Evolutionary conservation across 805 yeast species (phyloP), one percentile per base, ranked within the genome.

Genomic region (Scheffersomyces ergatensis): DNA sequence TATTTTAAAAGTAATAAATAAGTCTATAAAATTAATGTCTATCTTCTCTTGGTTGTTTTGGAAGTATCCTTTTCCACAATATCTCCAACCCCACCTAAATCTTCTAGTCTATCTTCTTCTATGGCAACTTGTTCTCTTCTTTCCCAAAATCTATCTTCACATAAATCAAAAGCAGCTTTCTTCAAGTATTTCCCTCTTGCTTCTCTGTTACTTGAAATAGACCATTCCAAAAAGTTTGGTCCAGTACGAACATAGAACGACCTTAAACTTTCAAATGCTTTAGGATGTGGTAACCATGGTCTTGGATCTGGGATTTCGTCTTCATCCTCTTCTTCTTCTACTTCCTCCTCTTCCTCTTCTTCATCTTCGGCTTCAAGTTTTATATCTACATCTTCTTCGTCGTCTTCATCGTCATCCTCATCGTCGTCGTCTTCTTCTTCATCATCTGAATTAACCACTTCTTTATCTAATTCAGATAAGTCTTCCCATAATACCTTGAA

Each of bases 71-170:
- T 79, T 57, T 89, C 96, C 7, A 92, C 70, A 27, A 92, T 82
- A 43, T 87, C 95, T 14, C 86, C 95, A 45, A 89, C 90, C 44
- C 96, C 97, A 36, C 95, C 95, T 60, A 85, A 57, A 52, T 89
- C 96, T 63, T 92, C 97, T 52, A 87, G 65, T 57, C 82, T 80
- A 51, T 92, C 98, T 65, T 92, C 99, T 37, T 87, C 85, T 31
- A 80, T 76, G 59, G 95, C 82, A 18, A 92, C 83, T 54, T 83
- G 92, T 53, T 92, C 98, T 67, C 97, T 82, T 69, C 98, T 85
- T 60, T 92, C 98, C 98, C 98, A 92, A 93, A 96, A 92, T 67
- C 99, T 80, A 50, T 85, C 92, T 63, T 90, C 96, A 60, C 93
- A 85, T 45, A 92, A 65, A 47, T 89, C 97, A 58, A 92, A 92